A percentile compares a stretch with the other conserved stretches of the same genome.
Evolutionary conservation across 2,329 filamentous ascomycete species (phyloP).

Genomic region (Botrytis squamosa): DNA sequence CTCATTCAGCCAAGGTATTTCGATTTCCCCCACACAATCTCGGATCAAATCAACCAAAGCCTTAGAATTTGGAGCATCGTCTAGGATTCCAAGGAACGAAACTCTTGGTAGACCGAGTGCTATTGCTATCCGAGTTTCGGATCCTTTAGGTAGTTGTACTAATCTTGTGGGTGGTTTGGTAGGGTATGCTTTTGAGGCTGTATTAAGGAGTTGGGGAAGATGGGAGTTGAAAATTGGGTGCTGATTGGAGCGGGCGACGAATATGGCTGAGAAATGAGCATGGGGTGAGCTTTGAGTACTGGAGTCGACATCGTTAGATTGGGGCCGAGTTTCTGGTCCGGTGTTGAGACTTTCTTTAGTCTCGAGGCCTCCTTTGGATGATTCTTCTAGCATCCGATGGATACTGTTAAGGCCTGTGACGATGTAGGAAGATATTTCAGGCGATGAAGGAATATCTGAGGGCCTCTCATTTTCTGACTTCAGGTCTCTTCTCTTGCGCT

Average conservation of each 20-base stretch:
- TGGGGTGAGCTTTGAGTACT: background rate
- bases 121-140: conserved; percentile 56
- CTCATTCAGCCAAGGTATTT: conserved; percentile 57
- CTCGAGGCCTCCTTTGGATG: conserved; percentile 22
- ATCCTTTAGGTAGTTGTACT: conserved; percentile 60
- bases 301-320: background rate
- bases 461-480: conserved; percentile 27
- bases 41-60: conserved; percentile 57
- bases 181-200: conserved; percentile 47
- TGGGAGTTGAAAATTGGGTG: conserved; percentile 59
- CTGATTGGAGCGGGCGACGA: conserved; percentile 58
- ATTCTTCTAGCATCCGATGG: conserved; percentile 51
- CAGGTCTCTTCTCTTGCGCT: conserved; percentile 48
- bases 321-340: background rate
- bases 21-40: conserved; percentile 51
- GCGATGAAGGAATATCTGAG: conserved; percentile 41
- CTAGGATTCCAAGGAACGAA: conserved; percentile 60
- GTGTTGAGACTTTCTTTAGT: background rate
- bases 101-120: conserved; percentile 62
- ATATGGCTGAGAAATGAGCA: conserved; percentile 47
- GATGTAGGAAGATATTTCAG: conserved; percentile 56
- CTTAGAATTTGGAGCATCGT: conserved; percentile 55
- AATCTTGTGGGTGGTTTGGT: conserved; percentile 50
- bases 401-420: conserved; percentile 66
- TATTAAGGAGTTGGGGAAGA: conserved; percentile 54